Conservation (phyloP, 768 basidiomycete genomes). For the Mycena chlorophos region DNA sequence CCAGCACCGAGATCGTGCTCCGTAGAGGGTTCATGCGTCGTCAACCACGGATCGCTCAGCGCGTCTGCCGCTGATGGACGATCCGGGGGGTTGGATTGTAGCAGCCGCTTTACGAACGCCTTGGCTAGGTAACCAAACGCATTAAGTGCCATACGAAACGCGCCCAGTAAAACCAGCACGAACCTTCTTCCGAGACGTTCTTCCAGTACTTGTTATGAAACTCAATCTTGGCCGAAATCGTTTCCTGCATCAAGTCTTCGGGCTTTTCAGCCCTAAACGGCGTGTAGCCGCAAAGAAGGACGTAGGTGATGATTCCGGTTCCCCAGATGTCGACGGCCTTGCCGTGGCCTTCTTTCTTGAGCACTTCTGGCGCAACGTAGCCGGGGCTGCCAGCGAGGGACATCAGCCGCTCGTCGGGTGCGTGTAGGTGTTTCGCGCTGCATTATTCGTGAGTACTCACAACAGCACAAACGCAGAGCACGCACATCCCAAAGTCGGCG, state of each 20-base stretch:
- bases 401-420: slow-evolving; percentile 67
- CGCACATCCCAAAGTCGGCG: slow-evolving; percentile 95
- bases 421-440: slow-evolving; percentile 82
- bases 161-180: slow-evolving; percentile 9
- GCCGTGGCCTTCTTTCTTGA: slow-evolving; percentile 80
- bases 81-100: slow-evolving; percentile 67
- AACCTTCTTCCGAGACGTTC: slow-evolving; percentile 80
- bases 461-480: slow-evolving; percentile 4
- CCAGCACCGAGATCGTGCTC: slow-evolving; percentile 75
- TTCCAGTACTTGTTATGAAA: slow-evolving; percentile 96
- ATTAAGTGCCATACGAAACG: not conserved
- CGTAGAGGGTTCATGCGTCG: slow-evolving; percentile 58
- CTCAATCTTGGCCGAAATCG: slow-evolving; percentile 78
- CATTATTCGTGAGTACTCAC: not conserved
- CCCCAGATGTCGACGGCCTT: slow-evolving; percentile 95
- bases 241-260: slow-evolving; percentile 76
- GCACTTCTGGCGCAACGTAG: slow-evolving; percentile 89
- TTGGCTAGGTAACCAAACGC: slow-evolving; percentile 58
- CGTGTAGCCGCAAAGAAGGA: slow-evolving; percentile 91
- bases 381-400: slow-evolving; percentile 81
- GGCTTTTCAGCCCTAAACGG: slow-evolving; percentile 88
- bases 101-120: slow-evolving; percentile 70
- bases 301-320: slow-evolving; percentile 94
- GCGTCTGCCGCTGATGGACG: slow-evolving; percentile 79
- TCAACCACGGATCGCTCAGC: slow-evolving; percentile 74